A percentile compares a stretch with the other conserved stretches of the same genome.
phyloP scores from a whole-genome alignment of 192 early-diverging fungal species.

The Mortierella antarctica region DNA sequence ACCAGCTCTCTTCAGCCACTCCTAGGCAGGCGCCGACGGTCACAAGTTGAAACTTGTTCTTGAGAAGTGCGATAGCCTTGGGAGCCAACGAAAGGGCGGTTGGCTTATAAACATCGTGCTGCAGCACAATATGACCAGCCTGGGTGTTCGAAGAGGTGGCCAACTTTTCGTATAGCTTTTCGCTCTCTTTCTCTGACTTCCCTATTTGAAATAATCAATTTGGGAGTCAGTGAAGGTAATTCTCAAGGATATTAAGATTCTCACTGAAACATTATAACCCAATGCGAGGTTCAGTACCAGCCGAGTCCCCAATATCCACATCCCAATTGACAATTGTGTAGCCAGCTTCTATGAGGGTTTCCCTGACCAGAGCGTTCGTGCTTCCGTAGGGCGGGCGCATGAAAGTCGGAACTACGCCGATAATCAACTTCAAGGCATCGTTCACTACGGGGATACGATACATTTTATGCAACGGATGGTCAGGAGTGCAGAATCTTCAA shows the following conservation, averaged over 20 bases:
- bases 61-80: constrained; percentile 42
- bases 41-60: constrained; percentile 44
- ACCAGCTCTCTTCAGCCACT: constrained; percentile 11
- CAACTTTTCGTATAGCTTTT: constrained; percentile 9
- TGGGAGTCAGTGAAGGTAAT: too few species aligned
- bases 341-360: constrained; percentile 35
- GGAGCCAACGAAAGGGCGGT: constrained; percentile 53
- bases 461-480: too few species aligned
- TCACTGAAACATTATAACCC: too few species aligned
- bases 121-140: constrained; percentile 31
- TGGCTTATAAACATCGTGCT: constrained; percentile 47
- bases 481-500: too few species aligned
- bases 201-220: not conserved
- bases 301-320: constrained; percentile 45
- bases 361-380: constrained; percentile 23
- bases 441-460: constrained; percentile 18
- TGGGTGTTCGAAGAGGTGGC: not conserved
- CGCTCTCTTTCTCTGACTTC: constrained; percentile 6
- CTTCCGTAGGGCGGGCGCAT: constrained; percentile 67
- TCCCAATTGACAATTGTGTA: constrained; percentile 57
- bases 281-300: too few species aligned
- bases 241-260: too few species aligned
- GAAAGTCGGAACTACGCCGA: constrained; percentile 59
- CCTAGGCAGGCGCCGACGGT: constrained; percentile 58
- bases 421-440: constrained; percentile 53